Percentiles rank a stretch among this genome's conserved stretches.
These are phyloP conservation scores for Phaseolus coccineus DNA, from an alignment of 331 rosid genomes.

Conservation along the genomic window DNA sequence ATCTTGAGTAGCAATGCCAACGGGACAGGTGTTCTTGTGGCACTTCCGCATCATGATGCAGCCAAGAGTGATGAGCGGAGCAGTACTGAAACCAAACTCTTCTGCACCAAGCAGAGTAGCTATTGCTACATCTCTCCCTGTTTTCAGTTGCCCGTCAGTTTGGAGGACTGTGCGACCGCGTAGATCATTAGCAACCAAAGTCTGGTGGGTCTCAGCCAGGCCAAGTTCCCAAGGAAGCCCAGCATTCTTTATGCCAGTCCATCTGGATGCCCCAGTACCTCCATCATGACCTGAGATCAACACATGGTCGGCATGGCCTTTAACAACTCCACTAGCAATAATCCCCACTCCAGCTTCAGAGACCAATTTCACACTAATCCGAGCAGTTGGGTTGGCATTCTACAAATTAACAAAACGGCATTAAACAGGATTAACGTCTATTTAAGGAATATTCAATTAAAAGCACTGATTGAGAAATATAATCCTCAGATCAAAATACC, in stretches of 20 bases:
- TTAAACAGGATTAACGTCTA: conserved; percentile 12
- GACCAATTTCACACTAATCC: conserved; percentile 93
- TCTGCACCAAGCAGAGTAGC: conserved; percentile 99
- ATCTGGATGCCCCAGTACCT: conserved; percentile 99
- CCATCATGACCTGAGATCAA: conserved; percentile 98
- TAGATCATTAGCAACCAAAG: conserved; percentile 91
- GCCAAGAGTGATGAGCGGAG: conserved; percentile 95
- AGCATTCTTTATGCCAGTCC: conserved; percentile 99
- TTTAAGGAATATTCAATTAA: neutral
- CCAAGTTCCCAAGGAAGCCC: conserved; percentile 99
- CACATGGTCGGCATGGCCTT: conserved; percentile 98
- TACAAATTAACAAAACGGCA: conserved; percentile 45
- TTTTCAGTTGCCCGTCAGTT: conserved; percentile 97
- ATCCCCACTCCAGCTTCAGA: conserved; percentile 98
- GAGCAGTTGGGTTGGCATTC: conserved; percentile 94
- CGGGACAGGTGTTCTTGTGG: conserved; percentile 97
- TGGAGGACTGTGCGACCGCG: conserved; percentile 96
- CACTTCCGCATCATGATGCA: conserved; percentile 99
- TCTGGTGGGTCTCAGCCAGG: conserved; percentile 97
- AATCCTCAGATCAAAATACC: conserved; percentile 51
- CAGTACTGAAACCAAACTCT: conserved; percentile 98
- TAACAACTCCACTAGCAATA: conserved; percentile 98
- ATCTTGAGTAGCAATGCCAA: conserved; percentile 97
- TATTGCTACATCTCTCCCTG: conserved; percentile 97
- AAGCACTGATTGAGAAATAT: neutral